Conservation (phyloP, 2,329 filamentous ascomycete genomes). For the Bretziella fagacearum region DNA sequence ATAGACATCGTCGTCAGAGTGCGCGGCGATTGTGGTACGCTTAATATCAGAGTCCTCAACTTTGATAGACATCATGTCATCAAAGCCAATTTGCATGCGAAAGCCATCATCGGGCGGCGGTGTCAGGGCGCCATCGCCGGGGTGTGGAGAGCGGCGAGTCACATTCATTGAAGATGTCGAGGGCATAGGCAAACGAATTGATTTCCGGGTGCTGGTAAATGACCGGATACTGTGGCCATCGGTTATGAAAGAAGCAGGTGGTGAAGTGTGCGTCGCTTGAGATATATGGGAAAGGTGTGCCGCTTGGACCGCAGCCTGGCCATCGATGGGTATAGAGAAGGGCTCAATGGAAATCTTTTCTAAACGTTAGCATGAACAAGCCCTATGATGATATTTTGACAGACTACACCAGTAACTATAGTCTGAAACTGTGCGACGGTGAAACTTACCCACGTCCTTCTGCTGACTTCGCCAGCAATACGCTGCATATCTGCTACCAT, state of each 20-base stretch:
- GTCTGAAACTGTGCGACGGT: background rate
- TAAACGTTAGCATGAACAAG: too few relatives aligned
- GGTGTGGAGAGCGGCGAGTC: constrained; percentile 3
- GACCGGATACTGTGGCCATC: constrained; percentile 10
- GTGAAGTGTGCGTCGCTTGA: constrained; percentile 10
- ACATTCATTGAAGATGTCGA: constrained; percentile 4
- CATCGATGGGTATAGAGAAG: constrained; percentile 4
- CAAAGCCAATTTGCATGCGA: constrained; percentile 7
- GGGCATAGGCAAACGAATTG: constrained; percentile 4
- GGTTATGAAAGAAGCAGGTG: constrained; percentile 6
- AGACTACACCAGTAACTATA: background rate
- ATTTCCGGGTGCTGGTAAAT: constrained; percentile 7
- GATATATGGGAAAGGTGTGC: constrained; percentile 12
- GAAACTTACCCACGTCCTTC: constrained; percentile 52
- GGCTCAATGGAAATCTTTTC: constrained; percentile 13
- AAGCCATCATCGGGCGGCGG: constrained; percentile 10
- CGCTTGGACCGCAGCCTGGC: constrained; percentile 9
- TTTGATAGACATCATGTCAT: constrained; percentile 3
- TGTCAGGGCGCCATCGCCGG: constrained; percentile 10
- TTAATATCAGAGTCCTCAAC: constrained; percentile 4
- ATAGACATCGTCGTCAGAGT: constrained; percentile 20
- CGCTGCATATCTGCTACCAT: constrained; percentile 76
- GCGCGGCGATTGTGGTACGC: background rate
- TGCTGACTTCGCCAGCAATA: constrained; percentile 67
- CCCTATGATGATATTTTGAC: background rate